Evolutionary conservation across 768 basidiomycete species (phyloP), one percentile per base, ranked within the genome.

Genomic region (Pilatotrama ljubarskyi): DNA sequence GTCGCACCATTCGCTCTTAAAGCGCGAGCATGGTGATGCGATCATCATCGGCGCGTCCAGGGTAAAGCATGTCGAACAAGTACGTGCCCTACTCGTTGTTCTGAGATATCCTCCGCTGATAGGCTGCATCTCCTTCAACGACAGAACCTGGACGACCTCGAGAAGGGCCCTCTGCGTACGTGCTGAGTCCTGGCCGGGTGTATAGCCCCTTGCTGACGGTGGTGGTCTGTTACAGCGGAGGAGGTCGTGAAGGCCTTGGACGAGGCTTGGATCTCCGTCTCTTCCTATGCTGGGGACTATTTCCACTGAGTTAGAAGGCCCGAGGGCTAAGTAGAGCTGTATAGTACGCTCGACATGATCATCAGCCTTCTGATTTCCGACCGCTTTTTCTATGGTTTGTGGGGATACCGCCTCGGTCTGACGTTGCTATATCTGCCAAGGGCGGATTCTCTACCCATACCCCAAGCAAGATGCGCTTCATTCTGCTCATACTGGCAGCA

Each of bases 11-110:
- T 80, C 78, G 18, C 65, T 73, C 38, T 66, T 80, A 65, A 75
- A 79, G 64, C 71, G 77, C 8, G 81, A 83, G 62, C 64, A 74
- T 22, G 78, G 81, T 11, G 81, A 84, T 64, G 70, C 80, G 20
- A 73, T 87, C 57, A 72, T 88, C 57, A 86, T 89, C 64, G 86
- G 86, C n/a, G 86, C 85, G 26, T 83, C 81, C 3, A 83, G 77
- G 57, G 49, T 82, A 62, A 73, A 75, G 29, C 86, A 88, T 64
- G 80, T 86, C 47, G 78, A 86, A 68, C 74, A 80, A 72, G 80
- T 78, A 25, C 32, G 53, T 55, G 50, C 42, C 3, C 4, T 11
- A 5, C 2, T 32, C 5, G 29, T 11, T 26, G 43, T 44, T 18
- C 37, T 4, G 10, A 10, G 29, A 32, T n/a, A 36, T n/a, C 10